Percentiles rank a stretch among this genome's conserved stretches.
Evolutionary conservation across 805 yeast genomes (phyloP).

Genomic region (Candida pseudoglaebosa): DNA sequence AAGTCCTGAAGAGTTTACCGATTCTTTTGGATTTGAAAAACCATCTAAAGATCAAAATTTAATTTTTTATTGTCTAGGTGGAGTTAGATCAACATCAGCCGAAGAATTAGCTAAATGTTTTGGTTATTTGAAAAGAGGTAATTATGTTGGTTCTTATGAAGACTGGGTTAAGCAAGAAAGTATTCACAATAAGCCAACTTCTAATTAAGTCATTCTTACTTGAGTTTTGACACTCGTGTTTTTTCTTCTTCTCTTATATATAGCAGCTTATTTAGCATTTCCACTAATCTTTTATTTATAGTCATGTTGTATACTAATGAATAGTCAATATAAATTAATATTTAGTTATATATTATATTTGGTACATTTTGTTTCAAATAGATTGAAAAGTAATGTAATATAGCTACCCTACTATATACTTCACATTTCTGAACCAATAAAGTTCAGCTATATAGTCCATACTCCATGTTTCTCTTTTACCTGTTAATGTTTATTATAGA

Average conservation of each 20-base stretch:
- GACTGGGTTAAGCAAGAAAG: slow-evolving; percentile 65
- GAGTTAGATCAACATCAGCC: slow-evolving; percentile 86
- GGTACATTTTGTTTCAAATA: no score
- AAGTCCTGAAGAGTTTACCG: slow-evolving; percentile 72
- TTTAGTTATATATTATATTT: no score
- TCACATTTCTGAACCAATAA: no score
- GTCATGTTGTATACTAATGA: neutral
- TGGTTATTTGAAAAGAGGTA: slow-evolving; percentile 81
- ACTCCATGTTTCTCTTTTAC: no score
- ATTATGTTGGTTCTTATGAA: slow-evolving; percentile 80
- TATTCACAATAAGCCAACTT: slow-evolving; percentile 7
- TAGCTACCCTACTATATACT: no score
- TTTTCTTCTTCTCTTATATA: neutral
- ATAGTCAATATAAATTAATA: neutral
- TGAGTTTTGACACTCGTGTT: neutral
- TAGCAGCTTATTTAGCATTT: neutral
- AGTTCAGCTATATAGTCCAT: no score
- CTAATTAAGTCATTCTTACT: neutral
- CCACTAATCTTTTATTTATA: neutral
- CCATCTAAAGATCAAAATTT: slow-evolving; percentile 69
- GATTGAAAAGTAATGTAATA: no score
- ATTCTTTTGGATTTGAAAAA: slow-evolving; percentile 75
- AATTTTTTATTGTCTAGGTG: slow-evolving; percentile 88
- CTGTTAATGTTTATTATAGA: no score
- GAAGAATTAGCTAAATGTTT: slow-evolving; percentile 88